A percentile compares a stretch with the other conserved stretches of the same genome.
phyloP scores from a whole-genome alignment of 1,284 basidiomycete species.

The Butyriboletus appendiculatus region DNA sequence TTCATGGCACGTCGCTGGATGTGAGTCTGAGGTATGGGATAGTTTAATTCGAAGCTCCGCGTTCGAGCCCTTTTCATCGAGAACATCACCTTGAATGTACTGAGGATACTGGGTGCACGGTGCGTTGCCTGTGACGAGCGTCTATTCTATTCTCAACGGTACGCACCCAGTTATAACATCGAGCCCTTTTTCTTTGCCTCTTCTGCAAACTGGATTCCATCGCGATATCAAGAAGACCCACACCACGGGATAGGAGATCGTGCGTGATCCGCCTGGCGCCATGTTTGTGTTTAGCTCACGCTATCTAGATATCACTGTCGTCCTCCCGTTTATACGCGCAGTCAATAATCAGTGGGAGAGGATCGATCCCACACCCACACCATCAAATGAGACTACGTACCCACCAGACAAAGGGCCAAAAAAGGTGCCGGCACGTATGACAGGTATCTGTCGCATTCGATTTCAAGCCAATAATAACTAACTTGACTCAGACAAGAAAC shows the following conservation, averaged over 20 bases:
- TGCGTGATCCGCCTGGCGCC: conserved; percentile 30
- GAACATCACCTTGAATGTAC: conserved; percentile 42
- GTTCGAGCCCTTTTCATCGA: conserved; percentile 52
- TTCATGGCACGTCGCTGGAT: background rate
- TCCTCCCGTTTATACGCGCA: conserved; percentile 46
- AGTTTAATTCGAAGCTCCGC: conserved; percentile 39
- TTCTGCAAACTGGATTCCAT: conserved; percentile 56
- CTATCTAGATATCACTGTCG: conserved; percentile 48
- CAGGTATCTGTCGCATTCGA: conserved; percentile 21
- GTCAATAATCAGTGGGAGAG: conserved; percentile 25
- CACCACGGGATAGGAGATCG: conserved; percentile 43
- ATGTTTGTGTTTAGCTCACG: background rate
- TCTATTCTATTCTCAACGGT: conserved; percentile 2
- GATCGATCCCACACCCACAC: conserved; percentile 9
- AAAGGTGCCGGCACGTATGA: conserved; percentile 5
- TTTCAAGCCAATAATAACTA: background rate
- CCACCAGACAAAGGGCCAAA: background rate
- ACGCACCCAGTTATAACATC: conserved; percentile 32
- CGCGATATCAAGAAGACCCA: conserved; percentile 50
- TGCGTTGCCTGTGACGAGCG: conserved; percentile 19
- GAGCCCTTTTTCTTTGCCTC: conserved; percentile 63
- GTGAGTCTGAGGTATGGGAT: background rate
- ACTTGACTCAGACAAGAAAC: conserved; percentile 20
- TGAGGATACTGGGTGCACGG: conserved; percentile 53
- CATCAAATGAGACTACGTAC: background rate